phyloP scores from a whole-genome alignment of 2,329 filamentous ascomycete genomes.

The Fusarium bulbicola region DNA sequence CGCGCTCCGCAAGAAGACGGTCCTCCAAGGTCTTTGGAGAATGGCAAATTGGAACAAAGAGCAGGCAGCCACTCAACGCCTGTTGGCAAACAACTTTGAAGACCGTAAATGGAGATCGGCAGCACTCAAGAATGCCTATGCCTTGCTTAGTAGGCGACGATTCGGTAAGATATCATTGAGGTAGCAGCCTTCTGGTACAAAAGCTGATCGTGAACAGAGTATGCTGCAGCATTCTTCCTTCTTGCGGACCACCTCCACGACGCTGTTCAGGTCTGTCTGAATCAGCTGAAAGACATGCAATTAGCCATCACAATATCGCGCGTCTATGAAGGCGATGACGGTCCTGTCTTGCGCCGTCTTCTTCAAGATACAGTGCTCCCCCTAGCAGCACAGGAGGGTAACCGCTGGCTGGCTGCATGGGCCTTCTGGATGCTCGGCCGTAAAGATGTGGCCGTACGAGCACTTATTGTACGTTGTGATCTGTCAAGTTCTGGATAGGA shows the following conservation, averaged over 20 bases:
- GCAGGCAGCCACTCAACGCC: conserved; percentile 78
- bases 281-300: conserved; percentile 88
- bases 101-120: conserved; percentile 88
- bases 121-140: conserved; percentile 96
- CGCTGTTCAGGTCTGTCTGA: conserved; percentile 85
- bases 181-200: neutral
- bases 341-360: conserved; percentile 76
- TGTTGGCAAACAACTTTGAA: conserved; percentile 90
- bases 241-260: conserved; percentile 86
- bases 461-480: conserved; percentile 73
- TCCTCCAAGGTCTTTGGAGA: conserved; percentile 91
- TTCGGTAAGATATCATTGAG: conserved; percentile 69
- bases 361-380: conserved; percentile 83
- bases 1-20: conserved; percentile 87
- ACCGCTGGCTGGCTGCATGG: conserved; percentile 96
- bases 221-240: conserved; percentile 95
- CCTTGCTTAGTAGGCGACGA: conserved; percentile 86
- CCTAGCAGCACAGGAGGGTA: conserved; percentile 80
- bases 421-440: conserved; percentile 90
- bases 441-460: conserved; percentile 83
- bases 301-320: conserved; percentile 88
- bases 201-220: conserved; percentile 68
- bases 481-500: neutral
- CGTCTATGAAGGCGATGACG: conserved; percentile 87
- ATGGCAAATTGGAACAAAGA: conserved; percentile 92